Base-by-base conservation (phyloP, 2,329 filamentous ascomycete species). In the Conoideocrella luteorostrata region DNA sequence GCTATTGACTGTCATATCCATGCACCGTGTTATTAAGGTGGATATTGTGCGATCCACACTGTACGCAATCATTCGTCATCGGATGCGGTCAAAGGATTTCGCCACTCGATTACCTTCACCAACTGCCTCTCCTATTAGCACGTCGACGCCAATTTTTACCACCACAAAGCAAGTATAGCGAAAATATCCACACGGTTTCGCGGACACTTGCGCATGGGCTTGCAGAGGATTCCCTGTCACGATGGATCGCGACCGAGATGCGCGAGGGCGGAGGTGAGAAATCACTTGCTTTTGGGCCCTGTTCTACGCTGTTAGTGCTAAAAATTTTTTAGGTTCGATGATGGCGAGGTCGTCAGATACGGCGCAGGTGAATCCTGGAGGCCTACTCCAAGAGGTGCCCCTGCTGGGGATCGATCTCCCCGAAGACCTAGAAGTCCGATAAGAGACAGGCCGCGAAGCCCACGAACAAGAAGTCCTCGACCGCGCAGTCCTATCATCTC, bases 341-440 rank as follows among this genome's bases (percentile, higher is more conserved):
- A 80, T 51, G 77, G 77, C 35, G 77, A 80, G 62, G 77, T 80
- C 43, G 74, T 78, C 50, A 69, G 77, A 55, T 80, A 80, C 57
- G 77, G 77, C 41, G 77, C 77, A 11, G 77, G 77, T 46, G 77
- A 80, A 60, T 79, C 75, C 29, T 80, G 78, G 67, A 67, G 77
- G 47, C 77, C 77, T 10, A 79, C 74, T 46, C 77, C 77, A 40
- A 62, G 71, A 43, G 65, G 39, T 22, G 44, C 35, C 11, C 43
- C 44, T 32, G 30, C 21, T 23, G 62, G 64, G 39, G 67, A 71
- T 50, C 66, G 70, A 44, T 74, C 72, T 22, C 70, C 71, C 7
- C 65, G 68, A 33, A 58, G 56, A 35, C 50, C 57, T 6, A 53
- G 59, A 35, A 61, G 60, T 43, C 58, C 60, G 7, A 32, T 53